Base-by-base conservation (phyloP, 2,329 filamentous ascomycete species). In the Calycina herbarum region DNA sequence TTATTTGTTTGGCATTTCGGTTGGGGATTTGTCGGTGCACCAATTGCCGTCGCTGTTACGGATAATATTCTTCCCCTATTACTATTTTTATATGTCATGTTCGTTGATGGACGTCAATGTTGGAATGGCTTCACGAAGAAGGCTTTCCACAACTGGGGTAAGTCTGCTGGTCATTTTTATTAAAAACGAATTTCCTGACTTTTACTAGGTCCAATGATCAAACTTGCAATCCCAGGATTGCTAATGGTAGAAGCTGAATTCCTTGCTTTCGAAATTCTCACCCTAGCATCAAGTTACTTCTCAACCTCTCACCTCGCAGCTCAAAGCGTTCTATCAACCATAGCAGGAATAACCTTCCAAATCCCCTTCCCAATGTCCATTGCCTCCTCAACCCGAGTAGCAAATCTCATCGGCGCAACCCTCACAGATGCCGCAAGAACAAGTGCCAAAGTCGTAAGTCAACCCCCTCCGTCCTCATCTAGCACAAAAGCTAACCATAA, bases 171-270 rank as follows among this genome's bases (percentile, higher is more conserved):
- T 24, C 7, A n/a, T 11, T n/a, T 60, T 42, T 15, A 5, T 59
- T 20, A n/a, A 15, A 10, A n/a, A 7, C 42, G n/a, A 15, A 33
- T 20, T n/a, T 59, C 15, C 66, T 73, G 65, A 72, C 27, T n/a
- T 3, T 13, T 33, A 8, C 13, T 82, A 75, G 73, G 83, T 1
- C 89, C 89, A 8, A 96, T 96, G 94, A 86, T 98, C 72, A 87
- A 88, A 59, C 88, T 98, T 45, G 93, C 94, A 0, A 81, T 97
- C 13, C 94, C 94, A 0, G 94, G 94, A 1, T 88, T 98, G 76
- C 81, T 97, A 70, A 97, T 97, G 94, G 90, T 98, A 1, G 89
- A 96, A 76, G 93, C 94, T 5, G 94, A 98, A 77, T 96, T 92
- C 79, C 84, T 97, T 11, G 93, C 94, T 6, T 98, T 98, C 76